Evolutionary conservation across 2,329 filamentous ascomycete species (phyloP).

Genomic region (Talaromyces albobiverticillius): DNA sequence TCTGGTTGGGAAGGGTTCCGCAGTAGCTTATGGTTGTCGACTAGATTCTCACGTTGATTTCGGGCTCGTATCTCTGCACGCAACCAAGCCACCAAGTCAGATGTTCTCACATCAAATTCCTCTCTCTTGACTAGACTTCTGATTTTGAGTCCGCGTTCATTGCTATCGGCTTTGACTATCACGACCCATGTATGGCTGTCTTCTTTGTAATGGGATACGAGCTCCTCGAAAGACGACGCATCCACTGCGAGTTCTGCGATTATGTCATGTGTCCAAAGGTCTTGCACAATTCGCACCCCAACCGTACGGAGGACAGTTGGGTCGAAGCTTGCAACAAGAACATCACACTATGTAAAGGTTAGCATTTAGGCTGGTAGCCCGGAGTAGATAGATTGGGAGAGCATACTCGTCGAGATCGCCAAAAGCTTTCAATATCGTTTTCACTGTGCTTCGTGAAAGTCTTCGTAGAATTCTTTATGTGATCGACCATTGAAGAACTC

Average conservation of each 20-base stretch:
- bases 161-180: slow-evolving; percentile 70
- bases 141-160: slow-evolving; percentile 65
- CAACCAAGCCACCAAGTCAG: slow-evolving; percentile 76
- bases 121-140: slow-evolving; percentile 76
- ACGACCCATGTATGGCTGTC: slow-evolving; percentile 84
- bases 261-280: slow-evolving; percentile 79
- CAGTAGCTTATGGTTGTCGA: slow-evolving; percentile 42
- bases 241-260: slow-evolving; percentile 85
- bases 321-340: slow-evolving; percentile 86
- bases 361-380: slow-evolving; percentile 1
- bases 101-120: slow-evolving; percentile 71
- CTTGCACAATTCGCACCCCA: slow-evolving; percentile 73
- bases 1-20: slow-evolving; percentile 43
- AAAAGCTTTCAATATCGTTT: slow-evolving; percentile 59
- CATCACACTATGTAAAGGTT: slow-evolving; percentile 64
- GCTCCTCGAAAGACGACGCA: slow-evolving; percentile 72
- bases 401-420: slow-evolving; percentile 63
- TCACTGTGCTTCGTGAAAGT: slow-evolving; percentile 67
- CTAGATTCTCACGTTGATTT: slow-evolving; percentile 57
- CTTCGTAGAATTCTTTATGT: slow-evolving; percentile 48
- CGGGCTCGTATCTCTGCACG: slow-evolving; percentile 78
- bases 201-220: slow-evolving; percentile 64
- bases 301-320: slow-evolving; percentile 68
- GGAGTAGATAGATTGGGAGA: neutral
- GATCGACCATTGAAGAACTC: slow-evolving; percentile 58